Conservation (phyloP, 1,284 basidiomycete species). For the Rhodotorula sp. region DNA sequence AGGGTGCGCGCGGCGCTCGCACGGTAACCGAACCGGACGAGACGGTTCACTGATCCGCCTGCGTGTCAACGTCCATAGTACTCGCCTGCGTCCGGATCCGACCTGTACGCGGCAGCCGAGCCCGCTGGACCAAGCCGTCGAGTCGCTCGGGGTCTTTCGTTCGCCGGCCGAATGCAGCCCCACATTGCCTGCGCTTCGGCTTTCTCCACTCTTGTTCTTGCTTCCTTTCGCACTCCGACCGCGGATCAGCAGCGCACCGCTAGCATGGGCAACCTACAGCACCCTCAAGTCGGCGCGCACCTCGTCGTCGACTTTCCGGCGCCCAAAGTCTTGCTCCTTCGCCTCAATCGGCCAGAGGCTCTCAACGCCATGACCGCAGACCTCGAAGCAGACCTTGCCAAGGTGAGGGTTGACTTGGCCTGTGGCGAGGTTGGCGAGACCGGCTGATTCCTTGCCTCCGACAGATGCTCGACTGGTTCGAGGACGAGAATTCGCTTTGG, state of each 20-base stretch:
- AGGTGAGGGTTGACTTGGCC: background rate
- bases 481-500: constrained; percentile 70
- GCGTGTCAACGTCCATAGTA: too few relatives aligned
- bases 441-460: background rate
- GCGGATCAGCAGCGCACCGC: background rate
- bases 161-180: background rate
- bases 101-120: background rate
- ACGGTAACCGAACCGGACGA: too few relatives aligned
- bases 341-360: constrained; percentile 68
- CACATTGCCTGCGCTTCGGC: background rate
- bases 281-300: constrained; percentile 43
- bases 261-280: background rate
- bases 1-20: background rate
- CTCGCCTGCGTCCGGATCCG: background rate
- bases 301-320: constrained; percentile 62
- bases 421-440: background rate
- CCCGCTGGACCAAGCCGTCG: background rate
- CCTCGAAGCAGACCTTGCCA: constrained; percentile 13
- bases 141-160: background rate
- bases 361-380: constrained; percentile 66
- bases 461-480: constrained; percentile 66
- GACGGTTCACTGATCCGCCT: too few relatives aligned
- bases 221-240: background rate
- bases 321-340: constrained; percentile 67
- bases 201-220: background rate